phyloP scores from a whole-genome alignment of 148 eudicot species.

The Silene latifolia region DNA sequence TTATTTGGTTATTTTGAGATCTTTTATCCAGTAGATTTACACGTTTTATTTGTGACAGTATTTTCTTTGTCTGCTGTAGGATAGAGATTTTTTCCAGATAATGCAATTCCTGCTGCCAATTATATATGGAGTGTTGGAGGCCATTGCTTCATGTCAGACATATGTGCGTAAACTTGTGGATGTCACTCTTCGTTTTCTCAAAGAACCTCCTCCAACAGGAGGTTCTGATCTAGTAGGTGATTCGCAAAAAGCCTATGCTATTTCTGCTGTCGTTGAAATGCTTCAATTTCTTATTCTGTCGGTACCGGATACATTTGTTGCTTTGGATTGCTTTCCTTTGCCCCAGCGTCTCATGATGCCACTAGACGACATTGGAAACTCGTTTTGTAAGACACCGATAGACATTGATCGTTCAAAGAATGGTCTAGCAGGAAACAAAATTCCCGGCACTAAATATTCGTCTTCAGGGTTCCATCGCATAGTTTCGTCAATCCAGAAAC shows the following conservation, averaged over 20 bases:
- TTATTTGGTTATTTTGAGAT: not conserved
- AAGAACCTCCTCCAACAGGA: slow-evolving; percentile 57
- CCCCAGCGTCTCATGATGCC: slow-evolving; percentile 51
- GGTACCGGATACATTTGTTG: slow-evolving; percentile 95
- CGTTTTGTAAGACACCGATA: slow-evolving; percentile 36
- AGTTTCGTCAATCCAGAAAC: slow-evolving; percentile 75
- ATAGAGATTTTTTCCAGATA: slow-evolving; percentile 59
- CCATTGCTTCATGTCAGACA: slow-evolving; percentile 66
- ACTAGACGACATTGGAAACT: slow-evolving; percentile 40
- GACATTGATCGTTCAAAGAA: slow-evolving; percentile 36
- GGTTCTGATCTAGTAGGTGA: slow-evolving; percentile 75
- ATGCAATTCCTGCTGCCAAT: slow-evolving; percentile 86
- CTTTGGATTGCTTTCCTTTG: slow-evolving; percentile 89
- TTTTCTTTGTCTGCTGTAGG: slow-evolving; percentile 45
- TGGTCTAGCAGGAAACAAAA: slow-evolving; percentile 44
- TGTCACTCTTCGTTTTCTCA: slow-evolving; percentile 62
- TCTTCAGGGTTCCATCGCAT: slow-evolving; percentile 52
- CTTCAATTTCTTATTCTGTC: slow-evolving; percentile 77
- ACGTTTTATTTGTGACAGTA: not conserved
- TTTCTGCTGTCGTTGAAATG: slow-evolving; percentile 78
- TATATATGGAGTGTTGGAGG: slow-evolving; percentile 63
- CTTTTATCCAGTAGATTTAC: not conserved
- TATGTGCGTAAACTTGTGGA: slow-evolving; percentile 76
- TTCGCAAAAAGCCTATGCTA: slow-evolving; percentile 67
- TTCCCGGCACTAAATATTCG: slow-evolving; percentile 43